phyloP scores from a whole-genome alignment of 192 early-diverging fungal species.

The Coemansia sp. region DNA sequence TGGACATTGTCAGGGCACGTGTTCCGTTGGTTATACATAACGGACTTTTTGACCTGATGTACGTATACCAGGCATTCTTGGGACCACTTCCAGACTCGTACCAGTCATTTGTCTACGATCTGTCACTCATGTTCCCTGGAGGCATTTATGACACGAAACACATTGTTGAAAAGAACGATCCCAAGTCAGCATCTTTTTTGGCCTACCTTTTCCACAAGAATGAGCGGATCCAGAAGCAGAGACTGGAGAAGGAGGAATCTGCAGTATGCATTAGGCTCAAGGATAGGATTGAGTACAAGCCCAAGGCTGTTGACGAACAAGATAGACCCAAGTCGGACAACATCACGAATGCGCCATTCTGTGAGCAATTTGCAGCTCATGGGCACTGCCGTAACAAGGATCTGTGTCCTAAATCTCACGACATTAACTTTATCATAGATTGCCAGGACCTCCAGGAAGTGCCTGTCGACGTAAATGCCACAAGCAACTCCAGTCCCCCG shows the following conservation, averaged over 20 bases:
- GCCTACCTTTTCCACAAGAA: constrained; percentile 47
- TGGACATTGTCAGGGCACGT: constrained; percentile 46
- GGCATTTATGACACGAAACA: constrained; percentile 96
- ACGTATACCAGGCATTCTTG: constrained; percentile 89
- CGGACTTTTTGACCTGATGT: constrained; percentile 90
- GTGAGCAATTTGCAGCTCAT: constrained; percentile 80
- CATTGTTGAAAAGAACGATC: constrained; percentile 52
- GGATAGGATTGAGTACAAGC: constrained; percentile 11
- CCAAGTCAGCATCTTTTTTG: constrained; percentile 27
- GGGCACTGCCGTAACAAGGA: constrained; percentile 75
- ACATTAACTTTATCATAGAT: constrained; percentile 87
- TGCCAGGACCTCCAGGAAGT: constrained; percentile 30
- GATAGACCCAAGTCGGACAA: background rate
- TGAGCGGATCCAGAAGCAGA: constrained; percentile 30
- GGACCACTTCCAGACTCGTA: constrained; percentile 70
- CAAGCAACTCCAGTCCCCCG: background rate
- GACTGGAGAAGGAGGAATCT: constrained; percentile 12
- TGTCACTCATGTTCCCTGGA: constrained; percentile 77
- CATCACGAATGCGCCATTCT: constrained; percentile 53
- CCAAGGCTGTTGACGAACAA: constrained; percentile 6
- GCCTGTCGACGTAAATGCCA: background rate
- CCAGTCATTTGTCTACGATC: constrained; percentile 69
- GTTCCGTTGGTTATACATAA: constrained; percentile 89
- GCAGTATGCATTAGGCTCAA: constrained; percentile 25
- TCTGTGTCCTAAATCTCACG: constrained; percentile 72